These are phyloP conservation scores for Pleurozium schreberi DNA, from an alignment of 225 moss, liverwort and hornwort genomes.

Conservation along the genomic window DNA sequence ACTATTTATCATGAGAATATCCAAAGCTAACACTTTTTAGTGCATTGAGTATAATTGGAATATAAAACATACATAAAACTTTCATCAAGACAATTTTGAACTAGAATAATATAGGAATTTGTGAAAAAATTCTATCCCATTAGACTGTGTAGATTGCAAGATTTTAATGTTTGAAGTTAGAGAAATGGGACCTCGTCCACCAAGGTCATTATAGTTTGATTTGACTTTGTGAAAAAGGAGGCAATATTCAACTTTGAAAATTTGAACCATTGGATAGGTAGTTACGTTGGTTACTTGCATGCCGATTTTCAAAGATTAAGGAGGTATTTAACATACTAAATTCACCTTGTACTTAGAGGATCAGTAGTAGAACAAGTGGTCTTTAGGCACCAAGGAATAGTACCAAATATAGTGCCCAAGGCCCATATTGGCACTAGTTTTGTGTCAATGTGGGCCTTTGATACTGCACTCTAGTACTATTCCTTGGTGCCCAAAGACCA, in stretches of 20 bases:
- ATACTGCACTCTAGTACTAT: too few species aligned
- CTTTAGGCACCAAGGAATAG: not conserved
- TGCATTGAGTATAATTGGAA: not conserved
- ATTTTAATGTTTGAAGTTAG: not conserved
- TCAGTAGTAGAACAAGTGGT: not conserved
- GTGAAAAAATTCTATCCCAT: not conserved
- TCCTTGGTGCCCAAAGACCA: not conserved
- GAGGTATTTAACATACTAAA: not conserved
- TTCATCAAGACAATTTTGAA: rapidly evolving
- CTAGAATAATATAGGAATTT: not conserved
- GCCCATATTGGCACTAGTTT: not conserved
- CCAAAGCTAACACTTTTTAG: not conserved
- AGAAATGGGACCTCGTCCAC: rapidly evolving
- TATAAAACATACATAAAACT: not conserved
- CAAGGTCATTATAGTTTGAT: rapidly evolving
- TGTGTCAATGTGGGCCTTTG: too few species aligned
- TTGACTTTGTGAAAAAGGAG: not conserved
- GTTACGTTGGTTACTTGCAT: not conserved
- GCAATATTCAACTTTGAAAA: not conserved
- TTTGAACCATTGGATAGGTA: not conserved
- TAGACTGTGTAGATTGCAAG: too few species aligned
- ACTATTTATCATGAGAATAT: not conserved
- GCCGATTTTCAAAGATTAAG: not conserved
- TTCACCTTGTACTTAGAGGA: not conserved
- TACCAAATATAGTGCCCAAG: not conserved